These are phyloP conservation scores for Skeletonema marinoi DNA, from an alignment of 108 stramenopile species.

Conservation along the genomic window DNA sequence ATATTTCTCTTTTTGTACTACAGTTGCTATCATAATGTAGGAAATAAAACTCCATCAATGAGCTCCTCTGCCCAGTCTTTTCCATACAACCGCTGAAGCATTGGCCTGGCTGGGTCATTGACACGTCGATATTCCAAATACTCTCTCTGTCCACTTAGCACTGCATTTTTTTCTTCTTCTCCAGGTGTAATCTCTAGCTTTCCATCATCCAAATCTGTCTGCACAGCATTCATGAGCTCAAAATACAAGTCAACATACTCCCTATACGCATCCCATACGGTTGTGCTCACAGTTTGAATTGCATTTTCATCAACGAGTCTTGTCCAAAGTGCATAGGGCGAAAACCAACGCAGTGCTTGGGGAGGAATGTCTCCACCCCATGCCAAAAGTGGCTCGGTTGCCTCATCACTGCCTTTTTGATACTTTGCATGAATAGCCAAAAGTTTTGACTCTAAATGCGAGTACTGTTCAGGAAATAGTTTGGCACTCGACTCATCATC, in stretches of 20 bases:
- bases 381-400: slow-evolving; percentile 37
- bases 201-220: slow-evolving; percentile 18
- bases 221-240: slow-evolving; percentile 40
- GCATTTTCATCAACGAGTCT: slow-evolving; percentile 50
- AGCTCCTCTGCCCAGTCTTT: slow-evolving; percentile 70
- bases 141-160: slow-evolving; percentile 21
- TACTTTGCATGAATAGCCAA: slow-evolving; percentile 47
- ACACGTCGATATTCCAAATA: slow-evolving; percentile 70
- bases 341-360: slow-evolving; percentile 69
- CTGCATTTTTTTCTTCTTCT: slow-evolving; percentile 21
- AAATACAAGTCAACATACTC: slow-evolving; percentile 78
- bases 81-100: slow-evolving; percentile 80
- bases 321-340: slow-evolving; percentile 80
- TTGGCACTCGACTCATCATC: slow-evolving; percentile 2
- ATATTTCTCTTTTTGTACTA: no score
- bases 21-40: slow-evolving; percentile 9
- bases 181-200: background rate
- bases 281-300: slow-evolving; percentile 50
- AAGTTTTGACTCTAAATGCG: slow-evolving; percentile 42
- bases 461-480: slow-evolving; percentile 29
- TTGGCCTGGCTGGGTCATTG: slow-evolving; percentile 88
- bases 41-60: slow-evolving; percentile 74
- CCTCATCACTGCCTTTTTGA: slow-evolving; percentile 8
- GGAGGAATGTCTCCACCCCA: slow-evolving; percentile 88
- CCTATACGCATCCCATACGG: slow-evolving; percentile 56